A percentile compares a stretch with the other conserved stretches of the same genome.
Evolutionary conservation across 164 flowering plant genomes (phyloP).

Genomic region (Kalanchoe fedtschenkoi): DNA sequence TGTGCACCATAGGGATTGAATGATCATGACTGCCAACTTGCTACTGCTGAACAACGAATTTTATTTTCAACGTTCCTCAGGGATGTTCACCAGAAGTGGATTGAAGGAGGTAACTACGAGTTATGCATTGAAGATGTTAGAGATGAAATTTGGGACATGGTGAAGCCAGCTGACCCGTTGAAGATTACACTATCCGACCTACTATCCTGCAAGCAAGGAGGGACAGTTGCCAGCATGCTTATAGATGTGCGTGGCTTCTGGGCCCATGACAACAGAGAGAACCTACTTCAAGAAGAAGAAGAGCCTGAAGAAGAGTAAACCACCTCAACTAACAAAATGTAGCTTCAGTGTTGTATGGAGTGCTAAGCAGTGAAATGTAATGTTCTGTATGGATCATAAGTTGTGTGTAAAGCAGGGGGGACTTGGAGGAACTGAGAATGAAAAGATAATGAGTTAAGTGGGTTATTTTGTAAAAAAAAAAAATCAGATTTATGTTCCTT

Average conservation of each 20-base stretch:
- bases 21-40: no score
- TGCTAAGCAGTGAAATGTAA: no score
- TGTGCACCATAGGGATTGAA: no score
- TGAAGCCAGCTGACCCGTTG: conserved; percentile 78
- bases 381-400: no score
- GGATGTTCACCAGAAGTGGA: conserved; percentile 98
- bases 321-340: not conserved
- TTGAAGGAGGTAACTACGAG: conserved; percentile 97
- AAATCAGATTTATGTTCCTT: no score
- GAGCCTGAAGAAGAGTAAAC: conserved; percentile 80
- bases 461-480: no score
- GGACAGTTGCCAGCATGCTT: conserved; percentile 97
- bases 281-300: conserved; percentile 97
- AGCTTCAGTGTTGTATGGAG: not conserved
- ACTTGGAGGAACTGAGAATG: no score
- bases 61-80: conserved; percentile 27
- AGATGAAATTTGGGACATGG: conserved; percentile 99
- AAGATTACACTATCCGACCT: conserved; percentile 68
- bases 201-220: conserved; percentile 86
- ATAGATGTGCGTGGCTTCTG: conserved; percentile 96
- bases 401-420: no score
- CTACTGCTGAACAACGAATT: not conserved
- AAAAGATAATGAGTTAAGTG: no score
- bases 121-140: conserved; percentile 89
- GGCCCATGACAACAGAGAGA: conserved; percentile 99